These are phyloP conservation scores for Udeniomyces megalosporus DNA, from an alignment of 768 basidiomycete species.

Conservation along the genomic window DNA sequence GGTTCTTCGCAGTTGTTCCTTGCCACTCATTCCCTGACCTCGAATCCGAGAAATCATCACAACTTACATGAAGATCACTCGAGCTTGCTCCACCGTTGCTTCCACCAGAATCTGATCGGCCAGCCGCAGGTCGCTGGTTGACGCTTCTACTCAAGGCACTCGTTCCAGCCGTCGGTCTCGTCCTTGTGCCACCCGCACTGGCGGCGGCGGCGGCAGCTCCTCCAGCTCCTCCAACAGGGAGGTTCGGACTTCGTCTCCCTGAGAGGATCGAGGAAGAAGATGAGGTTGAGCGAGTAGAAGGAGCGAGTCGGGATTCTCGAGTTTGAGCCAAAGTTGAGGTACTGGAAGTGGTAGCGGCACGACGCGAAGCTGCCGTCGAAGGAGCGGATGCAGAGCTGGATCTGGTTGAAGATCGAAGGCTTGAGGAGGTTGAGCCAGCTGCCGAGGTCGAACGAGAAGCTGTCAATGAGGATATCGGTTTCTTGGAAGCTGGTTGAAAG, in stretches of 20 bases:
- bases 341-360: background rate
- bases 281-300: background rate
- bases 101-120: background rate
- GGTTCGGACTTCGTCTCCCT: background rate
- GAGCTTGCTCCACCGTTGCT: too few species aligned
- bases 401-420: background rate
- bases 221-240: background rate
- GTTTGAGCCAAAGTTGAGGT: background rate
- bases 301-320: background rate
- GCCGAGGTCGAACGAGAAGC: background rate
- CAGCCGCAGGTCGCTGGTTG: background rate
- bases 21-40: too few species aligned
- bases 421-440: background rate
- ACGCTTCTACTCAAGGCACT: background rate
- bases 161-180: background rate
- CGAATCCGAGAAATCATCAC: background rate
- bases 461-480: background rate
- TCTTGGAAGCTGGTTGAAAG: conserved; percentile 5
- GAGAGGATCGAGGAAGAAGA: background rate
- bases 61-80: too few species aligned
- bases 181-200: background rate
- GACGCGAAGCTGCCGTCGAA: background rate
- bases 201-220: background rate
- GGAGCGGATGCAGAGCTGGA: background rate
- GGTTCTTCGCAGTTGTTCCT: too few species aligned